Percentiles rank a stretch among this genome's conserved stretches.
Conservation (phyloP, 2,329 filamentous ascomycete species). For the Fusarium bulbicola region DNA sequence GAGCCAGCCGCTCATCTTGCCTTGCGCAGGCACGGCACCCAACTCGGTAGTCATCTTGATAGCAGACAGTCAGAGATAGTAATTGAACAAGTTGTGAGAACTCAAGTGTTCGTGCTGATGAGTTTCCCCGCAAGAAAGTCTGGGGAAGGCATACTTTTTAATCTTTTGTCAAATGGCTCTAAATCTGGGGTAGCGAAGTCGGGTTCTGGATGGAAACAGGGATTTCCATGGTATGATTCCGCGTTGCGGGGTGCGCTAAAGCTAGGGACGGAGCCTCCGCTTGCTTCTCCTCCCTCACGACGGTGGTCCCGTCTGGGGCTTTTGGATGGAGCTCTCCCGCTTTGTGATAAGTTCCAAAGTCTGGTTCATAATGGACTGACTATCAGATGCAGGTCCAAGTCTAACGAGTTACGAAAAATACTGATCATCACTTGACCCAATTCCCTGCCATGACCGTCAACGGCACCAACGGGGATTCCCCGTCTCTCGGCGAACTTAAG, state of each 20-base stretch:
- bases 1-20: constrained; percentile 19
- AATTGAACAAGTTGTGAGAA: not conserved
- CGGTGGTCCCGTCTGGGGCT: constrained; percentile 5
- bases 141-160: constrained; percentile 20
- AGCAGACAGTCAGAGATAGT: not conserved
- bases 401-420: not conserved
- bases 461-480: not conserved
- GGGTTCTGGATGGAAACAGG: not conserved
- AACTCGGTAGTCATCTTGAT: constrained; percentile 13
- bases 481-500: not conserved
- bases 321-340: not conserved
- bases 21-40: not conserved
- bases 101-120: not conserved
- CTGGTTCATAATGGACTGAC: not conserved
- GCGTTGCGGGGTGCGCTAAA: not conserved
- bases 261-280: constrained; percentile 5
- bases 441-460: not conserved
- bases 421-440: not conserved
- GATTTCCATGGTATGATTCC: constrained; percentile 7
- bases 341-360: not conserved
- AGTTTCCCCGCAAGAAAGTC: not conserved
- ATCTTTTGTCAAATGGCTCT: not conserved
- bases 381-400: not conserved
- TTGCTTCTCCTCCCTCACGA: not conserved
- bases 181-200: constrained; percentile 14